Percentiles rank a stretch among this genome's conserved stretches.
phyloP scores from a whole-genome alignment of 106 monocot species.

The Ottelia alismoides region DNA sequence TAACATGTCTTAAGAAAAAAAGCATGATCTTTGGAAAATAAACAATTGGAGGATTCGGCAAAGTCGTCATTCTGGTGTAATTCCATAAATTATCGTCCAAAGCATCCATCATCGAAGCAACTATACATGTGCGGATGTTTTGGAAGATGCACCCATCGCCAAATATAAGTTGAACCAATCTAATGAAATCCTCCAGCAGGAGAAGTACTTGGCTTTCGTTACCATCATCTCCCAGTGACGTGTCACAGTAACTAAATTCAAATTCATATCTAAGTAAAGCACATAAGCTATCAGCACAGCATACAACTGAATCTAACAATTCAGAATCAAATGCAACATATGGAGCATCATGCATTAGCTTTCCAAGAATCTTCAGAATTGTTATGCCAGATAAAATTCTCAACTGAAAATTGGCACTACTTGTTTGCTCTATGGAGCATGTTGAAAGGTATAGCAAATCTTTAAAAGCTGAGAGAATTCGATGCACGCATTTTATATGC shows the following conservation, averaged over 20 bases:
- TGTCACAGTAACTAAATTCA: conserved; percentile 34
- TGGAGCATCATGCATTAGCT: conserved; percentile 37
- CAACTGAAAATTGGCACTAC: conserved; percentile 28
- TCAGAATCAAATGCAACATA: conserved; percentile 23
- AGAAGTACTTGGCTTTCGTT: conserved; percentile 29
- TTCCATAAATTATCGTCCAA: conserved; percentile 43
- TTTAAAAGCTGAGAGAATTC: conserved; percentile 38
- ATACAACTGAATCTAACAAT: conserved; percentile 37
- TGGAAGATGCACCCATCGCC: conserved; percentile 29
- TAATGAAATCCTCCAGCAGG: conserved; percentile 70
- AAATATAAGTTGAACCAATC: conserved; percentile 44
- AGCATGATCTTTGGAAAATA: conserved; percentile 76
- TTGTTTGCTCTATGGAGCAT: conserved; percentile 19
- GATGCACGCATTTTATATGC: conserved; percentile 51
- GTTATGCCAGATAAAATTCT: conserved; percentile 49
- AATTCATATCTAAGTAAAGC: conserved; percentile 41
- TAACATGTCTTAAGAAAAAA: conserved; percentile 52
- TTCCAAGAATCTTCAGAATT: conserved; percentile 49
- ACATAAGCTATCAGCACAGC: conserved; percentile 38
- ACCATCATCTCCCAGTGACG: conserved; percentile 10
- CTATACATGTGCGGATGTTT: conserved; percentile 41
- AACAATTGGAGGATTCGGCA: conserved; percentile 37
- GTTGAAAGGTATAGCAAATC: conserved; percentile 22
- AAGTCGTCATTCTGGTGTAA: conserved; percentile 36
- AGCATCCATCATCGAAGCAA: conserved; percentile 56